phyloP scores from a whole-genome alignment of 306 rosid genomes.

The Cucumis melo region DNA sequence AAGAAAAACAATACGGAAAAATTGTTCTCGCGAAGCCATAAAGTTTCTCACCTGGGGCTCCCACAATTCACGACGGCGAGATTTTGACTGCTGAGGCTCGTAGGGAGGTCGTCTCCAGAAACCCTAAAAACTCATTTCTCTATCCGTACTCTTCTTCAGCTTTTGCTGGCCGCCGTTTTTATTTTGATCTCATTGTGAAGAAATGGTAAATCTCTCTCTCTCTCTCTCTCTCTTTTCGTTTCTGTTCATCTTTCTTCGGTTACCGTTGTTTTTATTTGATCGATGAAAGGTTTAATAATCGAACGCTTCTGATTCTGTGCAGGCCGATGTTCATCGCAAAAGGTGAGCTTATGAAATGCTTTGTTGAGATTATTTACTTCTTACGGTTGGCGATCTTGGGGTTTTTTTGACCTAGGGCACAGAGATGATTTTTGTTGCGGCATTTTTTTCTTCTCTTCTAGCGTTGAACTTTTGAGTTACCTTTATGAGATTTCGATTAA shows the following conservation, averaged over 20 bases:
- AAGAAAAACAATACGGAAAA: neutral
- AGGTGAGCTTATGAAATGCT: conserved; percentile 28
- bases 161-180: neutral
- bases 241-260: neutral
- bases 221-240: neutral
- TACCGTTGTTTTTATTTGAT: neutral
- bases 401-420: neutral
- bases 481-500: neutral
- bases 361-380: neutral
- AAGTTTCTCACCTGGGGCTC: neutral
- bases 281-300: neutral
- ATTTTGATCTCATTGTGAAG: neutral
- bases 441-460: neutral
- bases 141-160: neutral
- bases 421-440: neutral
- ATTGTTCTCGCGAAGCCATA: neutral
- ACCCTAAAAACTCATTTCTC: neutral
- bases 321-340: conserved; percentile 76
- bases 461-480: neutral
- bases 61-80: neutral
- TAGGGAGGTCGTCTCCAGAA: neutral
- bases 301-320: conserved; percentile 7
- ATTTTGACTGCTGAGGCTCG: neutral
- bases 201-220: neutral
- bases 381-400: neutral